Evolutionary conservation across 495 filamentous ascomycete species (phyloP), one percentile per base, ranked within the genome.

Genomic region (Usnea hakonensis): DNA sequence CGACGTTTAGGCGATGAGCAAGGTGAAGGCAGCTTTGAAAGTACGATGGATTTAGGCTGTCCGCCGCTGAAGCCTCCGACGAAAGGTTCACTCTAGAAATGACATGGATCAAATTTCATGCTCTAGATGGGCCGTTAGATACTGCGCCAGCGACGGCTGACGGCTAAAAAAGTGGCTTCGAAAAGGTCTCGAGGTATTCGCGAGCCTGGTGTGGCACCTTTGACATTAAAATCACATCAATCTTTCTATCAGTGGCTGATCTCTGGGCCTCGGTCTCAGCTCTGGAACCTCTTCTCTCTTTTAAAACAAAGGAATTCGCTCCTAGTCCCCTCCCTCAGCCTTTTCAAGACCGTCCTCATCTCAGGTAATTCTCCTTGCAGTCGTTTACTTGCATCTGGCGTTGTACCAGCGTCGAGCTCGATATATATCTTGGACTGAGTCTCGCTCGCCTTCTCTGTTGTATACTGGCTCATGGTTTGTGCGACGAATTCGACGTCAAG

Each of bases 401-500:
- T 90, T 59, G 93, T 97, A 55, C 90, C 84, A 48, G 81, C 77
- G 69, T 98, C 94, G 32, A 98, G 75, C 75, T 90, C 88, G 57
- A 90, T 82, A 72, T 98, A 98, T 58, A 97, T 88, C 74, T 89
- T 80, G 65, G 87, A 88, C 75, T 97, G 92, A 44, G 86, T 78
- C 64, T 88, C 80, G 17, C 83, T 84, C 21, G 90, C 90, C 57
- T 86, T 80, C n/a, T 95, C 87, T 16, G 89, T 91, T 2, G 90
- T 91, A 69, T 91, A 98, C 60, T 89, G 85, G 60, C 81, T 87
- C 58, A 98, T 76, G 14, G 92, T 96, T 77, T 97, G 95, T 7
- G 91, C 90, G 40, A 97, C 86, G 74, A 97, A 98, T 73, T 98
- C 94, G 11, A 95, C 91, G 63, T 98, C 94, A 7, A 98, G 80